Conservation (phyloP, 495 filamentous ascomycete genomes). For the Penicillium bialowiezense region DNA sequence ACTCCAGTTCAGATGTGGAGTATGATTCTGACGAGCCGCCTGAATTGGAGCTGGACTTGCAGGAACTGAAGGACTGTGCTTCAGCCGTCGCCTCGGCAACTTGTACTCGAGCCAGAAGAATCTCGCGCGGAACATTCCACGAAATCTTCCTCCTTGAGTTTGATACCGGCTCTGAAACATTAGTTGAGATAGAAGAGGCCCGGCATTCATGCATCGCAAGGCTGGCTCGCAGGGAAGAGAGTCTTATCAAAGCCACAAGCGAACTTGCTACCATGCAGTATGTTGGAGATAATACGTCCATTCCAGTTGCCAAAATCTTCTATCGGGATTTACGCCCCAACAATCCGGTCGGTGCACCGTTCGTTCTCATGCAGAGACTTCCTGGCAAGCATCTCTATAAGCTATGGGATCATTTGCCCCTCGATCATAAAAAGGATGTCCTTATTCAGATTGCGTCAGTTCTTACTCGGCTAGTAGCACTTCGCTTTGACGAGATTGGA, state of each 20-base stretch:
- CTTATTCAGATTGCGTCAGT: slow-evolving; percentile 3
- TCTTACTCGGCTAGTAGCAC: slow-evolving; percentile 1
- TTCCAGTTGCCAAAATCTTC: slow-evolving; percentile 6
- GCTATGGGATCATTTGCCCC: neutral
- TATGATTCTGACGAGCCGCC: slow-evolving; percentile 7
- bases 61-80: slow-evolving; percentile 3
- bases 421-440: slow-evolving; percentile 8
- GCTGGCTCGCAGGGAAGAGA: slow-evolving; percentile 7
- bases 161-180: neutral
- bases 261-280: slow-evolving; percentile 5
- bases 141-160: neutral
- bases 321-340: slow-evolving; percentile 1
- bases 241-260: slow-evolving; percentile 3
- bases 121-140: no score
- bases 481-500: neutral
- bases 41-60: slow-evolving; percentile 5
- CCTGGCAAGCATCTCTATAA: slow-evolving; percentile 7
- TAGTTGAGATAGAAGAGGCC: neutral
- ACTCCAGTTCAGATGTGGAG: slow-evolving; percentile 4
- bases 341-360: slow-evolving; percentile 3
- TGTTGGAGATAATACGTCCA: neutral
- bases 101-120: neutral
- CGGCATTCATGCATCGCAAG: slow-evolving; percentile 7
- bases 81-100: neutral
- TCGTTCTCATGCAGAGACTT: slow-evolving; percentile 8